phyloP scores from a whole-genome alignment of 1,284 basidiomycete species.

The Leccinum solheimii region DNA sequence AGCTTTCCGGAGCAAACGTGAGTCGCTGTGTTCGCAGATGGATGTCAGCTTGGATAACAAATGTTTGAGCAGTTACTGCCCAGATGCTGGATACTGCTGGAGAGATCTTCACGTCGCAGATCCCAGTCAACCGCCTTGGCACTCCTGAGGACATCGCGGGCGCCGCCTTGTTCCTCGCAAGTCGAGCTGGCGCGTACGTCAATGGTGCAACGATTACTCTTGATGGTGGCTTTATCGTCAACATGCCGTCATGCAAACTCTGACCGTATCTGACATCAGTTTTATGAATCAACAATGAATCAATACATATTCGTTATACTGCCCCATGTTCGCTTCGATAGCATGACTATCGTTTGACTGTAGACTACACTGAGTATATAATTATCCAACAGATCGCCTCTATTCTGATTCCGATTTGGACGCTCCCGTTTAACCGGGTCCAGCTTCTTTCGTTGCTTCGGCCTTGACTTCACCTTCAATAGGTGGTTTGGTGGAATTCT shows the following conservation, averaged over 20 bases:
- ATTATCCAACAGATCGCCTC: neutral
- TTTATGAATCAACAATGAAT: neutral
- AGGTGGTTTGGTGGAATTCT: slow-evolving; percentile 2
- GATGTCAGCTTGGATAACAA: neutral
- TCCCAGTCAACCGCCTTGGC: slow-evolving; percentile 60
- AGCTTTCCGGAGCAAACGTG: slow-evolving; percentile 54
- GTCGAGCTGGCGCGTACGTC: slow-evolving; percentile 60
- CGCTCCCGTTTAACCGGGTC: neutral
- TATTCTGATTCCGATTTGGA: slow-evolving; percentile 4
- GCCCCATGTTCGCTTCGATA: neutral
- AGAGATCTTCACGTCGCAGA: slow-evolving; percentile 44
- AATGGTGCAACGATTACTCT: slow-evolving; percentile 63
- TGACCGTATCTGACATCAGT: slow-evolving; percentile 8
- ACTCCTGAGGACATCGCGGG: slow-evolving; percentile 64
- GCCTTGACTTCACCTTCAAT: neutral
- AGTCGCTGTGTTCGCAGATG: slow-evolving; percentile 11
- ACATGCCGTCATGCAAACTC: slow-evolving; percentile 32
- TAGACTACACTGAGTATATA: slow-evolving; percentile 8
- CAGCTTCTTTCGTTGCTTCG: slow-evolving; percentile 1
- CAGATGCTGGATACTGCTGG: slow-evolving; percentile 52
- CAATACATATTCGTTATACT: neutral
- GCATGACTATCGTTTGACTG: slow-evolving; percentile 1
- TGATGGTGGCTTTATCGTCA: slow-evolving; percentile 54
- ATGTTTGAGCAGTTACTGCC: slow-evolving; percentile 53
- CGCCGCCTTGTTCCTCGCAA: slow-evolving; percentile 60